phyloP scores from a whole-genome alignment of 1,284 basidiomycete species.

The Ganoderma leucocontextum region DNA sequence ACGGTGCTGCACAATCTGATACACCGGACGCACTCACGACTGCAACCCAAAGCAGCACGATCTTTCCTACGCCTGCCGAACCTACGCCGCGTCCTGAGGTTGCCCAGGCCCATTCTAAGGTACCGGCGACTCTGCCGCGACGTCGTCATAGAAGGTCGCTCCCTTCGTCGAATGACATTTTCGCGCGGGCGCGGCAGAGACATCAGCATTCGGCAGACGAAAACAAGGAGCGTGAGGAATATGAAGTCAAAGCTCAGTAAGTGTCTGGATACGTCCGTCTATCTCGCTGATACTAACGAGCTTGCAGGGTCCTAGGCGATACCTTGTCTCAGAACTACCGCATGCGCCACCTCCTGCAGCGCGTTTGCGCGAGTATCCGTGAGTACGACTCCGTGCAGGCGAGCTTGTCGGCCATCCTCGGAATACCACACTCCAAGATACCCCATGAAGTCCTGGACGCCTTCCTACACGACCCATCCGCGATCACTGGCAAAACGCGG shows the following conservation, averaged over 20 bases:
- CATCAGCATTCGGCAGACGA: conserved; percentile 55
- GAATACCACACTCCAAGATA: conserved; percentile 55
- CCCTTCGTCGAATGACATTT: conserved; percentile 36
- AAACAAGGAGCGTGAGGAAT: conserved; percentile 58
- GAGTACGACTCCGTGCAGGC: conserved; percentile 70
- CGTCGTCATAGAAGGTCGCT: conserved; percentile 39
- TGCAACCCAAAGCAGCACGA: conserved; percentile 25
- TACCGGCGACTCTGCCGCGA: conserved; percentile 27
- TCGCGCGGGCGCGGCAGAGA: conserved; percentile 42
- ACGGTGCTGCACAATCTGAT: conserved; percentile 7
- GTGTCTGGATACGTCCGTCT: conserved; percentile 31
- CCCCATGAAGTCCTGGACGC: conserved; percentile 74
- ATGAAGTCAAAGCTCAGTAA: conserved; percentile 67
- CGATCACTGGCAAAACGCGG: conserved; percentile 69
- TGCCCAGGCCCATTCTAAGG: background rate
- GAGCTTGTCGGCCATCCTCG: conserved; percentile 55
- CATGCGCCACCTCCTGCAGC: conserved; percentile 70
- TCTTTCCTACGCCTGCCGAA: conserved; percentile 20
- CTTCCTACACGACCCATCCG: conserved; percentile 76
- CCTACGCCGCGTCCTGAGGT: conserved; percentile 24
- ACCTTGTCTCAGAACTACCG: conserved; percentile 65
- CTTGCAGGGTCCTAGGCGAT: conserved; percentile 63
- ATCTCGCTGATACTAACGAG: conserved; percentile 8
- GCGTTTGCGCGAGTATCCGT: conserved; percentile 63
- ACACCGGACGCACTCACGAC: conserved; percentile 19